Base-by-base conservation (phyloP, 129 eudicot genomes). In the Erigeron canadensis region DNA sequence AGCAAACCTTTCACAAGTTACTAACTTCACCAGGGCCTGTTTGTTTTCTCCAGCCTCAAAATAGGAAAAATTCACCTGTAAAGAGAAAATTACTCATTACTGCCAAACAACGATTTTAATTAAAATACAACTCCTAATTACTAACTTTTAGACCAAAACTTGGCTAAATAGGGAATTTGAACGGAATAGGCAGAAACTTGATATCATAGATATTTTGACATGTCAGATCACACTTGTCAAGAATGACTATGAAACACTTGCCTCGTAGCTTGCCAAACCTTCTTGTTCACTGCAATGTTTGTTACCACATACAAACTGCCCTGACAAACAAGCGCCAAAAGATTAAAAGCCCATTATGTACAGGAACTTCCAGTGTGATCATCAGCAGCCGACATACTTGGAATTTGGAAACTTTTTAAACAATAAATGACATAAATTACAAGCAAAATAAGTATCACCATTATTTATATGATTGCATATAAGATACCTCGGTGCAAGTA, bases 271-370 rank as follows among this genome's bases (percentile, higher is more conserved):
- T 74, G 98, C 82, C 59, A 94, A 61, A 50, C 90, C 95, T 78
- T 82, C 91, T 81, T 73, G 80, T 71, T 81, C 88, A 75, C 73
- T 82, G 80, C 98, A 94, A 77, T 89, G 97, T 83, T 94, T 94
- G 82, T 94, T 94, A 70, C 98, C 98, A 63, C 98, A 94, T 71
- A 81, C 80, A 74, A 94, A 94, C 93, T 94, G 97, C 81, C 98
- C 98, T 93, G 89, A 83, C 89, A 89, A 75, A 45, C 63, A 83
- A 82, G 53, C 60, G 48, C 68, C 47, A 23, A 16, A 69, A 69
- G 16, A 40, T 80, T 60, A 78, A 78, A 43, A 50, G 57, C 59
- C 11, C 39, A 1, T 43, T 54, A 61, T 38, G 43, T 47, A 77
- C 34, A 28, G 34, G 34, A 28, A 28, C 62, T 76, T 63, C n/a